Base-by-base conservation (phyloP, 768 basidiomycete species). In the Cyclocybe aegerita region DNA sequence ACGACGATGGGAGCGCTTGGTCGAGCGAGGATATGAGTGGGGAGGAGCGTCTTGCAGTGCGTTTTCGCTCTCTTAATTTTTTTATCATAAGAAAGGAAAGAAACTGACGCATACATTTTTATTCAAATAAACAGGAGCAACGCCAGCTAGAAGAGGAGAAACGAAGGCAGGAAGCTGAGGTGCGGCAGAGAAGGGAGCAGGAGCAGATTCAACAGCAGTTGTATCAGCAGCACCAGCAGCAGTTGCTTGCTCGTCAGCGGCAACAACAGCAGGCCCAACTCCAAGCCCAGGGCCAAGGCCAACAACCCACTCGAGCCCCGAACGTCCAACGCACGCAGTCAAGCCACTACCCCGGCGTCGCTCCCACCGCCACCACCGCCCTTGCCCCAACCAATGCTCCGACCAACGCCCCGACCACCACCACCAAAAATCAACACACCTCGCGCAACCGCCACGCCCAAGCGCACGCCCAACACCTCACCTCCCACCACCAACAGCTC, bases 301-400 rank as follows among this genome's bases (percentile, higher is more conserved):
- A 54, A 1, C 55, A 49, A 11, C 52, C 39, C 2, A 53, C 50
- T 7, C 54, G 16, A 9, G 58, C 57, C 4, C 39, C 53, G 5
- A 54, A 43, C n/a, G 59, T 62, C 37, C 59, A 60, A 39, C 62
- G 61, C 3, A 63, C 58, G 15, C 63, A 63, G 7, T 66, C 61
- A n/a, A 64, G 58, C 54, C 55, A 61, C 42, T 59, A 59, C 39
- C 63, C 57, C 34, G 36, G 48, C 51, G 14, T 53, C 52, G 16
- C 58, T 48, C 46, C n/a, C n/a, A n/a, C n/a, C n/a, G n/a, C n/a
- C n/a, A n/a, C n/a, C 46, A 46, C 49, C 38, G 12, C 42, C 43
- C 36, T 41, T 49, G 16, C 43, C 57, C 40, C 43, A 56, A 30
- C 38, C 47, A 50, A 54, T 15, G 39, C 48, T 32, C n/a, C n/a